These are phyloP conservation scores for Erucastrum elatum DNA, from an alignment of 345 rosid species.

Conservation along the genomic window DNA sequence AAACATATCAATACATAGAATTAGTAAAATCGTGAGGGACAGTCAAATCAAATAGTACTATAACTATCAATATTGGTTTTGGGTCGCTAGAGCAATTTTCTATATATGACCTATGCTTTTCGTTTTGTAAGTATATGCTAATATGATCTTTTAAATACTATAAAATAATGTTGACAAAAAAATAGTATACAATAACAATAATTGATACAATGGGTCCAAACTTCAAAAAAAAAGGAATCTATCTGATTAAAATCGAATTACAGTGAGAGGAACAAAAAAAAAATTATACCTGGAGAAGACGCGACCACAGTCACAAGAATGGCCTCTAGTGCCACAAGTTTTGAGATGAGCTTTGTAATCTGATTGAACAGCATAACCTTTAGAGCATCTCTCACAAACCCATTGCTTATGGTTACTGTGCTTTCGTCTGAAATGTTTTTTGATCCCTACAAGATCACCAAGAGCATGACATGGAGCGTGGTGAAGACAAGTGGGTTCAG, in stretches of 20 bases:
- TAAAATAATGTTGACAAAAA: neutral
- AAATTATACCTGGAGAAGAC: constrained; percentile 73
- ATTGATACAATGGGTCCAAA: constrained; percentile 15
- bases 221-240: neutral
- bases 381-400: constrained; percentile 77
- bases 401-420: constrained; percentile 81
- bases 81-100: constrained; percentile 14
- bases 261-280: constrained; percentile 14
- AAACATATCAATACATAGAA: constrained; percentile 22
- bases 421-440: constrained; percentile 75
- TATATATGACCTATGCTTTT: constrained; percentile 6
- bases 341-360: constrained; percentile 90
- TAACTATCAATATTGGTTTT: constrained; percentile 23
- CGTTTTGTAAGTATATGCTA: neutral
- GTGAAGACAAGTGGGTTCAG: constrained; percentile 76
- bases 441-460: constrained; percentile 89
- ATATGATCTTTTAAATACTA: constrained; percentile 4
- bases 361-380: constrained; percentile 86
- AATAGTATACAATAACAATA: neutral
- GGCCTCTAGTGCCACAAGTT: constrained; percentile 88
- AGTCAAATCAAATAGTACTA: constrained; percentile 37
- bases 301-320: constrained; percentile 88
- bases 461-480: constrained; percentile 83
- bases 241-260: constrained; percentile 6
- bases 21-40: constrained; percentile 29